Percentiles rank a stretch among this genome's conserved stretches.
These are phyloP conservation scores for Theobroma cacao DNA, from an alignment of 345 rosid species.

Conservation along the genomic window DNA sequence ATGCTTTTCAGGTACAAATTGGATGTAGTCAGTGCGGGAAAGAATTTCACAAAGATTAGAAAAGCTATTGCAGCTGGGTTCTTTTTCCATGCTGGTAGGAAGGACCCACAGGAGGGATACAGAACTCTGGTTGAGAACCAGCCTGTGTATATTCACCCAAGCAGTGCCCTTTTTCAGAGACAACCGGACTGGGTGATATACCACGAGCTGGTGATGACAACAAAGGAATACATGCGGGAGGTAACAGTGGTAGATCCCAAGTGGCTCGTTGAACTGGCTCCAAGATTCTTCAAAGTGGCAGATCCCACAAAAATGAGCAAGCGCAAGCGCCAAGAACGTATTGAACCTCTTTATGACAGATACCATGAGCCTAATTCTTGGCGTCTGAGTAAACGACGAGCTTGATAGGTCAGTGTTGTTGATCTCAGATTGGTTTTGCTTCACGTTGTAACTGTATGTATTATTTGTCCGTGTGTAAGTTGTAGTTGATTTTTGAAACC, in stretches of 20 bases:
- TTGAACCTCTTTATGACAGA: constrained; percentile 84
- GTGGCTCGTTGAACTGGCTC: constrained; percentile 90
- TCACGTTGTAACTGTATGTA: constrained; percentile 9
- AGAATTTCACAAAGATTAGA: constrained; percentile 66
- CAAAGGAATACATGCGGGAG: constrained; percentile 90
- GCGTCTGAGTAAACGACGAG: constrained; percentile 81
- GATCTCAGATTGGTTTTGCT: neutral
- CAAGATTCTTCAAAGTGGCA: constrained; percentile 82
- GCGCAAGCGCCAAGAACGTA: constrained; percentile 82
- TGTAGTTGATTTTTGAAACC: too few species aligned
- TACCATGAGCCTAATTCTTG: constrained; percentile 92
- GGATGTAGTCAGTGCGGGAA: constrained; percentile 80
- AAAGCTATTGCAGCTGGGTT: constrained; percentile 92
- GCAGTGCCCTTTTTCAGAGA: constrained; percentile 88
- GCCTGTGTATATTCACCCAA: constrained; percentile 83
- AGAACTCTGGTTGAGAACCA: constrained; percentile 84
- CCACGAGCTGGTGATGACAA: constrained; percentile 92
- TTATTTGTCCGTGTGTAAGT: neutral
- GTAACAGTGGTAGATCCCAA: constrained; percentile 84
- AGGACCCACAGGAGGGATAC: constrained; percentile 89
- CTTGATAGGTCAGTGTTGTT: constrained; percentile 34
- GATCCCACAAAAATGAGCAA: constrained; percentile 91
- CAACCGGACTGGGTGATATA: constrained; percentile 97
- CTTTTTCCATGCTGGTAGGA: constrained; percentile 80
- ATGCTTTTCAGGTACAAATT: constrained; percentile 59